Percentiles rank a stretch among this genome's conserved stretches.
Evolutionary conservation across 2,329 filamentous ascomycete genomes (phyloP).

Genomic region (Botrytis pseudocinerea): DNA sequence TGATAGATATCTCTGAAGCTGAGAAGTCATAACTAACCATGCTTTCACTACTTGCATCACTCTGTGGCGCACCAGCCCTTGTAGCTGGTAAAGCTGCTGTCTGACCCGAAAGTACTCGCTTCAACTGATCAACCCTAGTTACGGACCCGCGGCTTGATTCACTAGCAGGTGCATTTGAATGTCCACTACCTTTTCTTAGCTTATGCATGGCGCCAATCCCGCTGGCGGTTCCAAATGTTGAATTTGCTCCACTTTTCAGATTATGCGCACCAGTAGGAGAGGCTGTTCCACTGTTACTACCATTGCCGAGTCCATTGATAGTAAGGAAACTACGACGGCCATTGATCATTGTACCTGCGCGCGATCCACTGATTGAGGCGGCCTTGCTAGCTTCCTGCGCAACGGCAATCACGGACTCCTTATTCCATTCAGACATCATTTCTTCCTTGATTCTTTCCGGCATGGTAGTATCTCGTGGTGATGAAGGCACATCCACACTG

Average conservation of each 20-base stretch:
- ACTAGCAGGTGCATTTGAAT: constrained; percentile 47
- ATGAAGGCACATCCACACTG: constrained; percentile 47
- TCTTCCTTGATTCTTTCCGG: constrained; percentile 69
- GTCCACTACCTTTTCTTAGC: constrained; percentile 55
- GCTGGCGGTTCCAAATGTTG: constrained; percentile 38
- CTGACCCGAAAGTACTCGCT: constrained; percentile 59
- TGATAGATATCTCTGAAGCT: constrained; percentile 66
- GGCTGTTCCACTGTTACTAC: constrained; percentile 42
- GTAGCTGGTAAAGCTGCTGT: constrained; percentile 41
- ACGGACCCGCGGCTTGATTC: constrained; percentile 52
- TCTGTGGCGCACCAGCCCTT: constrained; percentile 47
- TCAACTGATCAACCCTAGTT: constrained; percentile 64
- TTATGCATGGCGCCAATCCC: constrained; percentile 45
- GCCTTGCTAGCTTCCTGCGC: constrained; percentile 70
- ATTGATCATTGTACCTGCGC: constrained; percentile 55
- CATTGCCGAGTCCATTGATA: constrained; percentile 53
- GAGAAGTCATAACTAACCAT: constrained; percentile 70
- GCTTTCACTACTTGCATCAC: constrained; percentile 62
- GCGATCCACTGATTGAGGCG: constrained; percentile 74
- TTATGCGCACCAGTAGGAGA: constrained; percentile 48
- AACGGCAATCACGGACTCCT: constrained; percentile 68
- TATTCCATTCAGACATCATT: constrained; percentile 78
- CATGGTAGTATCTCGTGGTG: constrained; percentile 54
- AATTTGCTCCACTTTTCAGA: constrained; percentile 36
- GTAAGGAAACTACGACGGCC: constrained; percentile 56